Evolutionary conservation across 371 early-diverging fungal species (phyloP).

Genomic region (Actinomortierella ambigua): DNA sequence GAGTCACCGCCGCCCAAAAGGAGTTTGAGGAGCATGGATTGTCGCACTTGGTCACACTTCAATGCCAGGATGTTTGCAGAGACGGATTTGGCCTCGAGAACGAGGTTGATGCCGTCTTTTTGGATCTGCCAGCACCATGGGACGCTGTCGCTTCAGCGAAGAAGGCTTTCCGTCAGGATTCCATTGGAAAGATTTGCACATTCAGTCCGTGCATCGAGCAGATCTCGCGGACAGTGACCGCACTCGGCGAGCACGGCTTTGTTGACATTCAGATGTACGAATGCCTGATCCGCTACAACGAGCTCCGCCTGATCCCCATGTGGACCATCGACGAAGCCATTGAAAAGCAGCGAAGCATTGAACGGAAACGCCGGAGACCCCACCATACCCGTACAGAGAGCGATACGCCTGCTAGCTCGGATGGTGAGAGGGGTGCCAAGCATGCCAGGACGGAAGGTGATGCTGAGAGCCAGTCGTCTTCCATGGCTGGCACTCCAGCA

Average conservation of each 20-base stretch:
- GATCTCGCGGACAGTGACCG: constrained; percentile 79
- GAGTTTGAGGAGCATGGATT: constrained; percentile 88
- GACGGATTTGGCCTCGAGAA: constrained; percentile 85
- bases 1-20: constrained; percentile 68
- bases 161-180: constrained; percentile 76
- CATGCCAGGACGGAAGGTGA: constrained; percentile 48
- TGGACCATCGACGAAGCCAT: constrained; percentile 58
- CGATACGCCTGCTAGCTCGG: constrained; percentile 3
- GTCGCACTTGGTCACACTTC: constrained; percentile 63
- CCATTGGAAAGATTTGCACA: constrained; percentile 84
- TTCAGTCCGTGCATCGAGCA: constrained; percentile 98
- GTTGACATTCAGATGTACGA: constrained; percentile 87
- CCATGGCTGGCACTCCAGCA: no score
- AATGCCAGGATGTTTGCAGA: constrained; percentile 89
- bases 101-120: constrained; percentile 87
- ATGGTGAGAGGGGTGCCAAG: constrained; percentile 29
- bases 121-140: constrained; percentile 98
- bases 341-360: constrained; percentile 47
- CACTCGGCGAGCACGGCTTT: constrained; percentile 80
- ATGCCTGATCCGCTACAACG: constrained; percentile 69
- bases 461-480: no score
- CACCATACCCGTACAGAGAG: constrained; percentile 27
- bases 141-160: constrained; percentile 87
- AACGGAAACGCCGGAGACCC: constrained; percentile 50
- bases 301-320: constrained; percentile 54